phyloP scores from a whole-genome alignment of 2,329 filamentous ascomycete genomes.

The Penicillium sp. region DNA sequence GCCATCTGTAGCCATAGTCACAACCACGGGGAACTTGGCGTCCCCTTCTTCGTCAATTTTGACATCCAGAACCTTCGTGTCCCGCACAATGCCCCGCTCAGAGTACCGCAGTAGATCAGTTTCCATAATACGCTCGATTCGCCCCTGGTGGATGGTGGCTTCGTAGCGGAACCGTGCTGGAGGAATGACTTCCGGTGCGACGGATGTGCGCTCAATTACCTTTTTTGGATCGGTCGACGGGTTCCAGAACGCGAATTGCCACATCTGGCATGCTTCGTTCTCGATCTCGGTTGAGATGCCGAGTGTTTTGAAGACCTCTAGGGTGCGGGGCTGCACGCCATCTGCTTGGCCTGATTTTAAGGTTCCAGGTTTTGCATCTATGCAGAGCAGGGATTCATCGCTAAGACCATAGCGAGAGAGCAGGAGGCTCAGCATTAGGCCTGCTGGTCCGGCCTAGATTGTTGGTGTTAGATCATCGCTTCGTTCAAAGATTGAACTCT shows the following conservation, averaged over 20 bases:
- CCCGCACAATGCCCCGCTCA: slow-evolving; percentile 57
- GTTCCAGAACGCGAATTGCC: slow-evolving; percentile 65
- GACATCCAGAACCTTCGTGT: slow-evolving; percentile 64
- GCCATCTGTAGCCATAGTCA: slow-evolving; percentile 28
- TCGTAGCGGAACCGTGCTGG: slow-evolving; percentile 69
- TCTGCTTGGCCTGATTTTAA: slow-evolving; percentile 45
- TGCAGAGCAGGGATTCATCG: slow-evolving; percentile 41
- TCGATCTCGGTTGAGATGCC: slow-evolving; percentile 41
- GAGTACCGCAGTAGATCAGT: slow-evolving; percentile 62
- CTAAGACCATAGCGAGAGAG: slow-evolving; percentile 45
- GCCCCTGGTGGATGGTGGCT: slow-evolving; percentile 67
- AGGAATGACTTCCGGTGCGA: slow-evolving; percentile 53
- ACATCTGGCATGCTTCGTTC: slow-evolving; percentile 40
- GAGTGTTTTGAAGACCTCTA: slow-evolving; percentile 44
- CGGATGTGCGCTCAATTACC: slow-evolving; percentile 62
- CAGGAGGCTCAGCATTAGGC: slow-evolving; percentile 43
- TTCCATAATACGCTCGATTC: slow-evolving; percentile 69
- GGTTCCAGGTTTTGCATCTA: slow-evolving; percentile 41
- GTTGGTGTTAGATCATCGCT: not conserved
- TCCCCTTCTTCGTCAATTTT: slow-evolving; percentile 53
- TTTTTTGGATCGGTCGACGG: slow-evolving; percentile 48
- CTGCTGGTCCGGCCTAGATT: slow-evolving; percentile 40
- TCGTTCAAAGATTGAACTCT: not conserved
- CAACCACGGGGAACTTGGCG: slow-evolving; percentile 36
- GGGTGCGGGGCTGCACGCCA: slow-evolving; percentile 43